Base-by-base conservation (phyloP, 495 filamentous ascomycete genomes). In the Aspergillus haitiensis region DNA sequence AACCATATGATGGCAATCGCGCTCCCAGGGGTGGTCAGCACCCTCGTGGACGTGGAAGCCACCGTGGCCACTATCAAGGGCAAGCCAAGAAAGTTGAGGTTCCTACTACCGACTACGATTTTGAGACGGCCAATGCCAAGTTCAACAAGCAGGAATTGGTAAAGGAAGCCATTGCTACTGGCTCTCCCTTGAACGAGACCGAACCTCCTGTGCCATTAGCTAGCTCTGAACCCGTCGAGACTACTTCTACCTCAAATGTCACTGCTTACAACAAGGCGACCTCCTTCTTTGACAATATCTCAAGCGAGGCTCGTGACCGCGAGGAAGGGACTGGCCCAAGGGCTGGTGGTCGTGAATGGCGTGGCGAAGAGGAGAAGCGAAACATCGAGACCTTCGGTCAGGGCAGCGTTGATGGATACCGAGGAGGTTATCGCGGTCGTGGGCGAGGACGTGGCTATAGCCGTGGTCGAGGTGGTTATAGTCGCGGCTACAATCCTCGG, bases 331-430 rank as follows among this genome's bases (percentile, higher is more conserved):
- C 65, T n/a, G 79, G 79, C 35, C 78, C 79, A 39, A 86, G 87
- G 59, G 78, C 83, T 5, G 90, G 90, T 55, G 93, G 93, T n/a
- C 86, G 90, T 16, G 91, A 96, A 69, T 96, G 93, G 86, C 85
- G 94, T 48, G 87, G 86, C 15, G 92, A 97, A 70, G 94, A 99
- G 70, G 87, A 92, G 63, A 92, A 88, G 74, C 90, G 91, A 72
- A 99, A 99, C 70, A 85, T 99, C 59, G 94, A 99, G 75, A 99
- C 94, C 0, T 99, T 99, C 65, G 94, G 94, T n/a, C 91, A 96
- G 72, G 92, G 93, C 45, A 97, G 91, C 64, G 93, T 99, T 15
- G 94, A 99, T 67, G 85, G 88, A 6, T 92, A 89, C 66, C 85
- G 90, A 12, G 87, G 89, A 55, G 88, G 85, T 55, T 90, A 84